Conservation (phyloP, 2,329 filamentous ascomycete genomes). For the Cadophora gregata region DNA sequence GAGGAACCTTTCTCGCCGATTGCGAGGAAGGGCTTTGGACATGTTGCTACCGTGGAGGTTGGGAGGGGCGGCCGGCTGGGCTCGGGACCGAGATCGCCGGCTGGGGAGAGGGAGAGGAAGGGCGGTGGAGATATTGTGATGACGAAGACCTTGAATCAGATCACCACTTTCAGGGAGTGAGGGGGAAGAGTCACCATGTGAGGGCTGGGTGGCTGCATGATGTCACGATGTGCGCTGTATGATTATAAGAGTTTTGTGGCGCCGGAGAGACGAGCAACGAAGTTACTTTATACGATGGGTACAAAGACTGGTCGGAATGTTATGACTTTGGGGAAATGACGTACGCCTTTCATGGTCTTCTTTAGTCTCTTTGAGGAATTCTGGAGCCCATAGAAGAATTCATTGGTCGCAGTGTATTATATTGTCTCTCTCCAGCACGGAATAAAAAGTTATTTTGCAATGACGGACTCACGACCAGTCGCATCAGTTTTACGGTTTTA, state of each 20-base stretch:
- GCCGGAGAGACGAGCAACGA: too few relatives aligned
- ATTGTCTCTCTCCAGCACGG: too few relatives aligned
- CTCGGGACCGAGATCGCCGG: too few relatives aligned
- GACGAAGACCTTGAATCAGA: constrained; percentile 17
- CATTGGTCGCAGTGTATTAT: too few relatives aligned
- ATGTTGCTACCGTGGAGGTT: constrained; percentile 5
- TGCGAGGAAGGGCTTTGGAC: neutral
- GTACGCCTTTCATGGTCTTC: too few relatives aligned
- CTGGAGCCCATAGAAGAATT: too few relatives aligned
- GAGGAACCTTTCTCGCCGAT: neutral
- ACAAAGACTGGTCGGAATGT: neutral
- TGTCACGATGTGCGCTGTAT: neutral
- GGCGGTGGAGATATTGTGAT: constrained; percentile 8
- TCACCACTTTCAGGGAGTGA: neutral
- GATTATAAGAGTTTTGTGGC: neutral
- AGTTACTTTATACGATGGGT: neutral
- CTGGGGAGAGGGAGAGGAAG: neutral
- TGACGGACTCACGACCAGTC: too few relatives aligned
- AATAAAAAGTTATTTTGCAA: too few relatives aligned
- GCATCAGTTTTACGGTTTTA: too few relatives aligned
- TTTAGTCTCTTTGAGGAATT: too few relatives aligned
- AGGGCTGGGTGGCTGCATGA: neutral
- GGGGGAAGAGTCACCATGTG: neutral
- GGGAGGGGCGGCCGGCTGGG: neutral
- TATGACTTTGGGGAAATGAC: too few relatives aligned